A percentile compares a stretch with the other conserved stretches of the same genome.
These are phyloP conservation scores for Avena insularis DNA, from an alignment of 176 grass and related monocot species.

Conservation along the genomic window DNA sequence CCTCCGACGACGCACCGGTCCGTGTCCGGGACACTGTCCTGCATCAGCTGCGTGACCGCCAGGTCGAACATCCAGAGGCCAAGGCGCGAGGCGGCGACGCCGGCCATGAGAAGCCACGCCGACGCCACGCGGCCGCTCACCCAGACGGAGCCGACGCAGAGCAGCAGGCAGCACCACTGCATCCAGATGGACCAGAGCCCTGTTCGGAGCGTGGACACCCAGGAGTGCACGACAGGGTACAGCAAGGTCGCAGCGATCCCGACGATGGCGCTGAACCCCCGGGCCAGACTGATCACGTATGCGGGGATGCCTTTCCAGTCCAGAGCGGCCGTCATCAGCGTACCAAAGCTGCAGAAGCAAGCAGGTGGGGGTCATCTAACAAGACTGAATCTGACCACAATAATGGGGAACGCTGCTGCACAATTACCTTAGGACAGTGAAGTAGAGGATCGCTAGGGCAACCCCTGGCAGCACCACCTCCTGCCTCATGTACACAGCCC, in stretches of 20 bases:
- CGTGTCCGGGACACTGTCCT: slow-evolving; percentile 71
- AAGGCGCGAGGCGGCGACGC: slow-evolving; percentile 79
- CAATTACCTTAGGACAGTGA: slow-evolving; percentile 67
- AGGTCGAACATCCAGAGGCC: slow-evolving; percentile 98
- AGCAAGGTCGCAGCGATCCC: slow-evolving; percentile 80
- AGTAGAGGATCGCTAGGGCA: slow-evolving; percentile 84
- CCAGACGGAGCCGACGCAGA: slow-evolving; percentile 78
- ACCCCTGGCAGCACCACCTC: slow-evolving; percentile 81
- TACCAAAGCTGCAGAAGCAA: slow-evolving; percentile 66
- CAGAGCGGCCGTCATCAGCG: slow-evolving; percentile 88
- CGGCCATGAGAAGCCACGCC: slow-evolving; percentile 91
- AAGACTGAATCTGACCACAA: not conserved
- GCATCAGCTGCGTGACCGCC: slow-evolving; percentile 85
- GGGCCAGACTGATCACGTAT: slow-evolving; percentile 76
- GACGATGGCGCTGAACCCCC: slow-evolving; percentile 68
- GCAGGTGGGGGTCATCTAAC: too few relatives aligned
- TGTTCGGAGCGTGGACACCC: slow-evolving; percentile 71
- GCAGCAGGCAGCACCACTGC: slow-evolving; percentile 87
- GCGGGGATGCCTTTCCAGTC: slow-evolving; percentile 90
- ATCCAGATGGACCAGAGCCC: slow-evolving; percentile 92
- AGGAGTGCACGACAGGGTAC: slow-evolving; percentile 70
- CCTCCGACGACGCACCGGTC: slow-evolving; percentile 88
- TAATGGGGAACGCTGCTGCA: too few relatives aligned
- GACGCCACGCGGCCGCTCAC: slow-evolving; percentile 36
- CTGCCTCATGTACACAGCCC: slow-evolving; percentile 75